A percentile compares a stretch with the other conserved stretches of the same genome.
Conservation (phyloP, 148 eudicot species). For the Beta vulgaris region DNA sequence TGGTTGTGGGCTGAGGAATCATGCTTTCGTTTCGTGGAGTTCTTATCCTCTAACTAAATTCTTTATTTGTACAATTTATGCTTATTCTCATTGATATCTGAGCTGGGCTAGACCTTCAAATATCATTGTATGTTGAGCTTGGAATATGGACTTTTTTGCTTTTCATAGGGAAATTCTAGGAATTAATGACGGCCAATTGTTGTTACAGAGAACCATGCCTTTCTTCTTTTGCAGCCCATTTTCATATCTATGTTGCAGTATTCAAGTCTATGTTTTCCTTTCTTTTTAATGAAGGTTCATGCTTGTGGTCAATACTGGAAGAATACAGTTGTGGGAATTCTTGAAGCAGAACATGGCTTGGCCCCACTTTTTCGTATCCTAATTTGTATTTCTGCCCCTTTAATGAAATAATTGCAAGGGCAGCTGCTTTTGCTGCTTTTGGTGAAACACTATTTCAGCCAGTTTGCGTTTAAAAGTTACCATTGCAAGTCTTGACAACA, state of each 20-base stretch:
- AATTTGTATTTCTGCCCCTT: constrained; percentile 18
- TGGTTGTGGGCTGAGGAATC: neutral
- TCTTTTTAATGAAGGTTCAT: constrained; percentile 59
- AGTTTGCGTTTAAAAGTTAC: neutral
- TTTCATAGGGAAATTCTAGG: neutral
- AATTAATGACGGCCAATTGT: neutral
- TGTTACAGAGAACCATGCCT: neutral
- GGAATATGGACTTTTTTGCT: constrained; percentile 7
- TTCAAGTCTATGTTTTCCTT: neutral
- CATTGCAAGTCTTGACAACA: constrained; percentile 40
- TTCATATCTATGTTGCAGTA: constrained; percentile 1
- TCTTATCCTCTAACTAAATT: neutral
- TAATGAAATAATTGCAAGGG: neutral
- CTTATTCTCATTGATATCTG: neutral
- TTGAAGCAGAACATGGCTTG: constrained; percentile 84
- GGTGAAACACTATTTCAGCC: neutral
- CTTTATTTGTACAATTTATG: neutral
- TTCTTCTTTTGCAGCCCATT: neutral
- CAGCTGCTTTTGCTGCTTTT: constrained; percentile 2
- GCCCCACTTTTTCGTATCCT: constrained; percentile 95
- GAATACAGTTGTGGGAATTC: constrained; percentile 92
- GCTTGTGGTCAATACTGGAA: constrained; percentile 98
- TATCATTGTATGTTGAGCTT: neutral
- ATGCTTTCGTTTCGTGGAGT: neutral
- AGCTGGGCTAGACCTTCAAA: neutral